phyloP scores from a whole-genome alignment of 495 filamentous ascomycete species.

The Penicillium fimorum region DNA sequence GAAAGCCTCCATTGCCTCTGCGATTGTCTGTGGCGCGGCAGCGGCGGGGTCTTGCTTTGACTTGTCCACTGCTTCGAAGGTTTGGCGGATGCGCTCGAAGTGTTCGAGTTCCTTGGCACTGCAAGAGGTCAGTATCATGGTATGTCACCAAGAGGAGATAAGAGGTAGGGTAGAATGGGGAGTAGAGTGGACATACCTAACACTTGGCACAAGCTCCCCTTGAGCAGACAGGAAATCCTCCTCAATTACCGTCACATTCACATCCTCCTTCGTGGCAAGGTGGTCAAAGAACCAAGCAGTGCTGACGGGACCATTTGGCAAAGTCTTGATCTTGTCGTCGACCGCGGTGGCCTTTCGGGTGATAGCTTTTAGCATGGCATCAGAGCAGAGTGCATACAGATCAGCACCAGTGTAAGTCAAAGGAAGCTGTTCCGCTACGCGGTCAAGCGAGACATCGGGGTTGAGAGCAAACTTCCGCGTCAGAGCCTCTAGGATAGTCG shows the following conservation, averaged over 20 bases:
- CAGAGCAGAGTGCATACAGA: conserved; percentile 92
- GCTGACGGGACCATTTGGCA: conserved; percentile 59
- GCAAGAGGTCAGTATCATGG: conserved; percentile 22
- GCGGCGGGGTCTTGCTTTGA: conserved; percentile 34
- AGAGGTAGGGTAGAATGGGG: not conserved
- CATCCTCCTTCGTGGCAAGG: conserved; percentile 75
- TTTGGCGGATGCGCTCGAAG: conserved; percentile 77
- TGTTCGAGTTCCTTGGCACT: conserved; percentile 90
- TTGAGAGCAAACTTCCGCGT: conserved; percentile 90
- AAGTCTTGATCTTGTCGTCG: conserved; percentile 72
- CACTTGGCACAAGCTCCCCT: conserved; percentile 82
- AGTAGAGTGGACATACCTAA: conserved; percentile 51
- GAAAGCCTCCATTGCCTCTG: conserved; percentile 40
- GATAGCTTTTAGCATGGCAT: conserved; percentile 98
- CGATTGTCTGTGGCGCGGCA: conserved; percentile 37
- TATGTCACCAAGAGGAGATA: not conserved
- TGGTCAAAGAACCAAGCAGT: conserved; percentile 97
- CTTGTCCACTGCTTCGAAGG: conserved; percentile 66
- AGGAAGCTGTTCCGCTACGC: conserved; percentile 74
- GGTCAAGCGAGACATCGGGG: conserved; percentile 68
- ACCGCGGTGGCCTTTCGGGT: conserved; percentile 83
- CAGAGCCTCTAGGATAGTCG: conserved; percentile 88
- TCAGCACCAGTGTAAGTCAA: conserved; percentile 98
- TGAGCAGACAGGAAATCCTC: conserved; percentile 81
- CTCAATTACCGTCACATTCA: conserved; percentile 81